Evolutionary conservation across 2,329 filamentous ascomycete species (phyloP), one percentile per base, ranked within the genome.

Genomic region (Paecilomyces niveus): DNA sequence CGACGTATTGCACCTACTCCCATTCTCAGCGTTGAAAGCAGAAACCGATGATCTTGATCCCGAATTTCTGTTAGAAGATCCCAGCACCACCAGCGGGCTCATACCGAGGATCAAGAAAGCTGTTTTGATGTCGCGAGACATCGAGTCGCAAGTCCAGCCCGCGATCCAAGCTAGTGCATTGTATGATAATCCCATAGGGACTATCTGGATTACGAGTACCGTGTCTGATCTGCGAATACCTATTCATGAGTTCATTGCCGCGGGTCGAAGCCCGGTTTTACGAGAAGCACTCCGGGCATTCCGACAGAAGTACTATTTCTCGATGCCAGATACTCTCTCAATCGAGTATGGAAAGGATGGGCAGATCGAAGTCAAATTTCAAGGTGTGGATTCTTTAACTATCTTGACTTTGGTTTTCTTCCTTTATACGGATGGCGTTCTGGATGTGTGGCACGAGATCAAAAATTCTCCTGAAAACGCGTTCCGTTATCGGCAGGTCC

Each of bases 361-460:
- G 5, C 82, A 80, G 52, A 75, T 80, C 1, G 72, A 86, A 9
- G 68, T 97, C 21, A 82, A 83, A 0, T 87, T 97, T 56, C 77
- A 84, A 21, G 83, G 84, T 1, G 74, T 93, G 11, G 92, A 97
- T 68, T 81, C 94, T 39, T 79, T 95, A 33, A 88, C 90, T 0
- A 69, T 97, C 6, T 77, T 96, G 58, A 93, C 96, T 65, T 65
- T 97, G 9, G 83, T 89, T 1, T 78, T 93, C 9, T 97, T 90
- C 67, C 70, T 88, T 7, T 97, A 97, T 70, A 87, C 86, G 5
- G 94, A 97, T 68, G 80, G 79, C 3, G 77, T 92, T 15, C 81
- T 96, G 32, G 90, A 94, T 59, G 89, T 92, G 18, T 97, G 94
- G 94, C 89, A 92, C 63, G 87, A 89, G 62, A 87, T 87, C 3